These are phyloP conservation scores for Chlorella sp. DNA, from an alignment of 139 green algal genomes.

Conservation along the genomic window DNA sequence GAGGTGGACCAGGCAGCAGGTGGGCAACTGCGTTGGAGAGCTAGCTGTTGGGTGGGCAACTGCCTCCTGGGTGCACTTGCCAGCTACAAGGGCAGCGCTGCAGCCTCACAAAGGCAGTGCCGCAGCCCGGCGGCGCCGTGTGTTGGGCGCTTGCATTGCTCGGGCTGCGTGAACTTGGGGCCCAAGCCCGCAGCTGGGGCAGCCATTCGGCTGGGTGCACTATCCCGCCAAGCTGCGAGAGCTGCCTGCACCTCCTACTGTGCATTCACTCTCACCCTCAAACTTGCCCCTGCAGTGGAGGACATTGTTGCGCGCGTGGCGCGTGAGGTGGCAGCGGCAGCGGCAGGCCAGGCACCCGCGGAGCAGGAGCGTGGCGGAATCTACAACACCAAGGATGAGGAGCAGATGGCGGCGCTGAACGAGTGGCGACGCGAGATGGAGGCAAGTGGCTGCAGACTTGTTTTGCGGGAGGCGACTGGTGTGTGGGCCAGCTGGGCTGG, in stretches of 20 bases:
- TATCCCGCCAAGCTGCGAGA: too few species aligned
- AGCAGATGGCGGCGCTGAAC: constrained; percentile 26
- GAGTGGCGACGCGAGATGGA: constrained; percentile 37
- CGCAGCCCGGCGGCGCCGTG: too few species aligned
- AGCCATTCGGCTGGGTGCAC: too few species aligned
- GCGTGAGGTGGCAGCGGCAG: background rate
- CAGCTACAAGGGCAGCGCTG: too few species aligned
- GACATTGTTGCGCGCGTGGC: constrained; percentile 17
- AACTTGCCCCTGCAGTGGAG: background rate
- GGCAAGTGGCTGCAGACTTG: background rate
- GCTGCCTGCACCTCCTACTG: too few species aligned
- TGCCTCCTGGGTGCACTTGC: too few species aligned
- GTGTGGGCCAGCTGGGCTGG: background rate
- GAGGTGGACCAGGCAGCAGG: constrained; percentile 18
- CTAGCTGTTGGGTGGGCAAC: background rate
- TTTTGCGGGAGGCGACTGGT: too few species aligned
- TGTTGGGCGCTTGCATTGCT: too few species aligned
- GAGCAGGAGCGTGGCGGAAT: background rate
- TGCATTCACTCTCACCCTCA: background rate
- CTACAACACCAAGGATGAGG: background rate
- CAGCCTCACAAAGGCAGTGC: too few species aligned
- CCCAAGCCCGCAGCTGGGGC: too few species aligned
- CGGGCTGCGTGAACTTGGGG: too few species aligned
- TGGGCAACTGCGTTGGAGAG: background rate
- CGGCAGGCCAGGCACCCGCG: background rate